Base-by-base conservation (phyloP, 1,139 yeast genomes). In the Hansenula sp. region DNA sequence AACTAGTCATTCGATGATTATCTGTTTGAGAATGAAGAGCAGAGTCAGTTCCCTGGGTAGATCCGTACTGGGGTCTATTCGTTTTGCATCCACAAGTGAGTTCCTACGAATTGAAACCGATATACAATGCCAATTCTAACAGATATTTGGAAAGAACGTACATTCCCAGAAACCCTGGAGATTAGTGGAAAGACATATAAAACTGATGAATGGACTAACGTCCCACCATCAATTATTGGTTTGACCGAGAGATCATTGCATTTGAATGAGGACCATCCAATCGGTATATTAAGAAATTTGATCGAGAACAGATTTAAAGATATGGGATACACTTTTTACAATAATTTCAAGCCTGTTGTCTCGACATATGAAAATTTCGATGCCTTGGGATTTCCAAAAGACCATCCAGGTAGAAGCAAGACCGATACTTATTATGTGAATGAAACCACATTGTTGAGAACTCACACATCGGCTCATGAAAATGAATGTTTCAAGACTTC, bases 401-500 rank as follows among this genome's bases (percentile, higher is more conserved):
- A 91, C 60, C 99, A 93, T 60, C 96, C 96, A 0, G 98, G 99
- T 4, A 74, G 99, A 59, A 81, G 94, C 28, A 85, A 79, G 57
- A 86, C 96, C 4, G 99, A 93, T 61, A 93, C 99, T 0, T 93
- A 93, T 63, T 93, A 93, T 61, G 65, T 93, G 47, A 91, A 93
- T 65, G 72, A 80, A 47, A 74, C 75, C 15, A 70, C 84, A 36
- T 69, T 94, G 33, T 69, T 93, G 49, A 72, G 97, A 57, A 93
- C 99, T 0, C 99, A 93, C 60, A 93, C 99, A 0, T 90, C 97
- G 1, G 99, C 99, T 0, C 99, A 93, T 63, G 99, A 93, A 65
- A 77, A 78, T 51, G 90, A 86, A 58, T 88, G 96, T 60, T 93
- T 90, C 66, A 71, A 71, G 41, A 59, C 65, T 3, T 74, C 83